phyloP scores from a whole-genome alignment of 1,139 yeast genomes.

The Taphrina wiesneri region DNA sequence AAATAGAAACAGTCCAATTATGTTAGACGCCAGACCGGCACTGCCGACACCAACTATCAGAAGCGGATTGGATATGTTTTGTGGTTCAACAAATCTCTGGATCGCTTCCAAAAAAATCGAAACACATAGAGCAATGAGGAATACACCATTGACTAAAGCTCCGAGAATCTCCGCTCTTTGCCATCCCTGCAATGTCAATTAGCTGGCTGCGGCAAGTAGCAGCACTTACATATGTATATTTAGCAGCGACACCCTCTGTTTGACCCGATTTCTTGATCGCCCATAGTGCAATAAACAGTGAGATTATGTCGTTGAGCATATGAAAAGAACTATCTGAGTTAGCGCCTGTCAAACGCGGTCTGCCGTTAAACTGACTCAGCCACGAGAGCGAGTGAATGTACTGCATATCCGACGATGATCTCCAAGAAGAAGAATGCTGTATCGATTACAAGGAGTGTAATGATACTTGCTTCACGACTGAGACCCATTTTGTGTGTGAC shows the following conservation, averaged over 20 bases:
- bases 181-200: conserved; percentile 74
- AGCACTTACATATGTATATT: conserved; percentile 89
- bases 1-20: conserved; percentile 80
- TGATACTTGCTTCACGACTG: conserved; percentile 68
- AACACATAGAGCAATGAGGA: conserved; percentile 85
- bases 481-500: conserved; percentile 17
- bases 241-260: conserved; percentile 59
- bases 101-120: conserved; percentile 90
- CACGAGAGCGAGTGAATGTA: conserved; percentile 40
- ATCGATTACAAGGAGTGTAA: conserved; percentile 71
- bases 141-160: conserved; percentile 90
- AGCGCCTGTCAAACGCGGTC: conserved; percentile 53
- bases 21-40: conserved; percentile 78
- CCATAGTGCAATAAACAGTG: conserved; percentile 89
- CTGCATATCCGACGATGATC: conserved; percentile 58
- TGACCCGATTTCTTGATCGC: conserved; percentile 86
- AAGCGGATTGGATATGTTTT: conserved; percentile 73
- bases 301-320: conserved; percentile 87
- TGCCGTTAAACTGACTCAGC: conserved; percentile 6
- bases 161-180: conserved; percentile 85
- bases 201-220: too few species aligned
- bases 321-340: conserved; percentile 66
- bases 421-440: conserved; percentile 82
- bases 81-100: conserved; percentile 82
- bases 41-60: conserved; percentile 77